Conservation (phyloP, 352 stramenopile species). For the Pythium rhizo-oryzae region DNA sequence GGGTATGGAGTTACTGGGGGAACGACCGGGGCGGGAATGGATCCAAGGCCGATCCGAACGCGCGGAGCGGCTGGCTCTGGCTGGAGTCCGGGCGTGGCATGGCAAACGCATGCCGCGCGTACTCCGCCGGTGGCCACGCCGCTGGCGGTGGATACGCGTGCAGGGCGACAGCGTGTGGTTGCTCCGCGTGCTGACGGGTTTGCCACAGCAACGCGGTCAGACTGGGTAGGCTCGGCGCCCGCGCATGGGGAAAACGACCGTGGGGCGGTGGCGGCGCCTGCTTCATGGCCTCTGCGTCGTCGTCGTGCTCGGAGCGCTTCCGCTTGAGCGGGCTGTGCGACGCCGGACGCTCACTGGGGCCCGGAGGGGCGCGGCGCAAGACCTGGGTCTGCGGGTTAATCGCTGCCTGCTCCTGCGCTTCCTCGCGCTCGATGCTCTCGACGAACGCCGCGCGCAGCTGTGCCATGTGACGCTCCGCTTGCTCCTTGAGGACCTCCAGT, state of each 20-base stretch:
- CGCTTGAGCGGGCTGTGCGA: slow-evolving; percentile 12
- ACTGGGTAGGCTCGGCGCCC: neutral
- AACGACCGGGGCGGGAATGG: neutral
- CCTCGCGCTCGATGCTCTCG: slow-evolving; percentile 64
- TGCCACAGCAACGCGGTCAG: neutral
- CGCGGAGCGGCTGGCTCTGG: neutral
- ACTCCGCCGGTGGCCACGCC: neutral
- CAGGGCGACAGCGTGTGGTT: neutral
- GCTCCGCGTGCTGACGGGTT: neutral
- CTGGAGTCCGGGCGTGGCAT: neutral
- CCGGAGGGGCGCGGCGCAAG: no score
- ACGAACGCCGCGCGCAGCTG: slow-evolving; percentile 37
- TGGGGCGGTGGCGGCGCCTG: no score
- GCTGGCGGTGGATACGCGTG: neutral
- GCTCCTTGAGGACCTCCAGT: slow-evolving; percentile 40
- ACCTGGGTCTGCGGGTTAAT: neutral
- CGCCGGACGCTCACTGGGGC: neutral
- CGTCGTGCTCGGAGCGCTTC: slow-evolving; percentile 4
- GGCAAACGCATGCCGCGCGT: neutral
- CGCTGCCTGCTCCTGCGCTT: slow-evolving; percentile 22
- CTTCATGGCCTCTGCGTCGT: neutral
- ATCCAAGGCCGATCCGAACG: neutral
- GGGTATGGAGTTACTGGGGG: neutral
- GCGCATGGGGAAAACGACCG: neutral
- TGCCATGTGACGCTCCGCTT: no score